Conservation (phyloP, 2,329 filamentous ascomycete species). For the Neonectria sp. region DNA sequence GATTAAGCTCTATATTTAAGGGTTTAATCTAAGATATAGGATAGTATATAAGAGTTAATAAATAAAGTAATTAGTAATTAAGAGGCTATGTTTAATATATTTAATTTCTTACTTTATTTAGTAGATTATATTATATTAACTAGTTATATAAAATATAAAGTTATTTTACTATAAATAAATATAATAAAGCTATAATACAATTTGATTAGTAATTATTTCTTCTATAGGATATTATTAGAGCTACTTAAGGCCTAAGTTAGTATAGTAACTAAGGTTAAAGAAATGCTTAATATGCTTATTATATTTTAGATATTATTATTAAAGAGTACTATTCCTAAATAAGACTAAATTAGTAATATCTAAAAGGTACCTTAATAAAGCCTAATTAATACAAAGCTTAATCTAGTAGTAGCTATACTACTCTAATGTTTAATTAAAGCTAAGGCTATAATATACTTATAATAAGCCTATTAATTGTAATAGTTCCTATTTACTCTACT, state of each 20-base stretch:
- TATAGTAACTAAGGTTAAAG: conserved; percentile 20
- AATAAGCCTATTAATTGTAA: conserved; percentile 4
- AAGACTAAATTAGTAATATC: conserved; percentile 19
- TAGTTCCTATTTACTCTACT: conserved; percentile 22
- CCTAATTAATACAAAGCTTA: conserved; percentile 22
- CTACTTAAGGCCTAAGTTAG: conserved; percentile 21
- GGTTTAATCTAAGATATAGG: too few relatives aligned
- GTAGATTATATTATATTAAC: too few relatives aligned
- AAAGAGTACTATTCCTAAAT: conserved; percentile 25
- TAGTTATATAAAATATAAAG: too few relatives aligned
- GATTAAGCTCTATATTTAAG: too few relatives aligned
- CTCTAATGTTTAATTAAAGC: conserved; percentile 26
- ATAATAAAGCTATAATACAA: too few relatives aligned
- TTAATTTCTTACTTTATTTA: too few relatives aligned
- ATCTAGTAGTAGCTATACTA: conserved; percentile 24
- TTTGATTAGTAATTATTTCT: neutral
- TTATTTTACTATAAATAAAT: too few relatives aligned
- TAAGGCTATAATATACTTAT: conserved; percentile 15
- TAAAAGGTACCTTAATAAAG: conserved; percentile 22
- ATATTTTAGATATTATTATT: conserved; percentile 20
- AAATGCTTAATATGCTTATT: conserved; percentile 20
- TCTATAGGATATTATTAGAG: conserved; percentile 9
- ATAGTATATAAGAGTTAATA: too few relatives aligned
- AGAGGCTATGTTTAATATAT: too few relatives aligned
- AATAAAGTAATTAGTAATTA: too few relatives aligned